These are phyloP conservation scores for Cryptomeria japonica DNA, from an alignment of 75 land plant species.

Conservation along the genomic window DNA sequence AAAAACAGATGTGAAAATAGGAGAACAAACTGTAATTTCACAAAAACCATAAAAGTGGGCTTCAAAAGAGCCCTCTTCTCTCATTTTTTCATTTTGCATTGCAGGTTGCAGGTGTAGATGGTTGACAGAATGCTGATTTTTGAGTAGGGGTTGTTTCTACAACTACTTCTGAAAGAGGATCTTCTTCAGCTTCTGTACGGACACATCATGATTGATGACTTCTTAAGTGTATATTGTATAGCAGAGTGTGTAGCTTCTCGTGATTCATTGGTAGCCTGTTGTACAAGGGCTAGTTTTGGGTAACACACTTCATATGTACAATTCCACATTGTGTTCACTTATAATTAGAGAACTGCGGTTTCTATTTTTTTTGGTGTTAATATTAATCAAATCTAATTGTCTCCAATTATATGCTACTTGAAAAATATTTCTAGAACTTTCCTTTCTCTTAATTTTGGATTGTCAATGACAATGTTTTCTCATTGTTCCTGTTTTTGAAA, in stretches of 20 bases:
- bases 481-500: background rate
- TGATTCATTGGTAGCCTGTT: background rate
- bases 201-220: background rate
- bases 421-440: too few relatives aligned
- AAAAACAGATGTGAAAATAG: background rate
- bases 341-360: background rate
- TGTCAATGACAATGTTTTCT: background rate
- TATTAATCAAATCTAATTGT: background rate
- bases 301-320: background rate
- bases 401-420: background rate
- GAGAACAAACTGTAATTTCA: background rate
- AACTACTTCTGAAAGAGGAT: background rate
- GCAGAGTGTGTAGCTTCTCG: background rate
- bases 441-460: background rate
- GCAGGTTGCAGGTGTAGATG: background rate
- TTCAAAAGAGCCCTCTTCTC: constrained; percentile 1
- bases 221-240: background rate
- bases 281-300: background rate
- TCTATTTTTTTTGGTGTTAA: background rate
- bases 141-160: background rate
- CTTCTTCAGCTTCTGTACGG: background rate
- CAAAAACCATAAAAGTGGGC: background rate
- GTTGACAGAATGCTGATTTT: background rate
- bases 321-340: background rate
- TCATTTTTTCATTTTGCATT: background rate